A percentile compares a stretch with the other conserved stretches of the same genome.
These are phyloP conservation scores for Larix sibirica DNA, from an alignment of 83 land plant genomes.

Conservation along the genomic window DNA sequence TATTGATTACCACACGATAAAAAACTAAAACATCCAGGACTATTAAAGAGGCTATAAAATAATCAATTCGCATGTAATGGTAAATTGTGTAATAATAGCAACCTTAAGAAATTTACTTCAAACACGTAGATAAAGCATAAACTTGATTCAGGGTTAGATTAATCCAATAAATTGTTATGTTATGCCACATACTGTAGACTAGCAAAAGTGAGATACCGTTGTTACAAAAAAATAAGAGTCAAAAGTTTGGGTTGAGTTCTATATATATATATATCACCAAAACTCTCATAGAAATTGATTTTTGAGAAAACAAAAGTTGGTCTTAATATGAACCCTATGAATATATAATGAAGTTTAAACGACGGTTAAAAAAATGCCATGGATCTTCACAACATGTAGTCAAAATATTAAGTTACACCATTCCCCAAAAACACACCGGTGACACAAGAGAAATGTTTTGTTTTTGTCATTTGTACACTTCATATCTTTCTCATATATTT, in stretches of 20 bases:
- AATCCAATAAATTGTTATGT: not conserved
- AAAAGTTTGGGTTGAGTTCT: not conserved
- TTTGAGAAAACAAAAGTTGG: not conserved
- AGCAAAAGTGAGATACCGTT: not conserved
- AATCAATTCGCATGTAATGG: not conserved
- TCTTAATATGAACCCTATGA: too few species aligned
- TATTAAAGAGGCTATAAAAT: not conserved
- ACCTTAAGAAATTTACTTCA: not conserved
- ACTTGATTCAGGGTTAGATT: not conserved
- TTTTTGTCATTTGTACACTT: too few species aligned
- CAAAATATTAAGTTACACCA: too few species aligned
- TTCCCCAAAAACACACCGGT: too few species aligned
- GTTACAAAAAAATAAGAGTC: too few species aligned
- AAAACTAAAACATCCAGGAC: not conserved
- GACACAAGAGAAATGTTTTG: too few species aligned
- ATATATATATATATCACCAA: not conserved
- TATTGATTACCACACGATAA: not conserved
- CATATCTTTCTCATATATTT: too few species aligned
- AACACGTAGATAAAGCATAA: too few species aligned
- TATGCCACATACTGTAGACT: not conserved
- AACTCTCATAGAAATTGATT: constrained; percentile 1
- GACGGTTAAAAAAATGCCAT: too few species aligned
- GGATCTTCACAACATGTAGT: too few species aligned
- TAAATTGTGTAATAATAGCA: not conserved
- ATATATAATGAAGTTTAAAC: too few species aligned